Conservation (phyloP, 78 protist genomes). For the Polysphondylium violaceum region DNA sequence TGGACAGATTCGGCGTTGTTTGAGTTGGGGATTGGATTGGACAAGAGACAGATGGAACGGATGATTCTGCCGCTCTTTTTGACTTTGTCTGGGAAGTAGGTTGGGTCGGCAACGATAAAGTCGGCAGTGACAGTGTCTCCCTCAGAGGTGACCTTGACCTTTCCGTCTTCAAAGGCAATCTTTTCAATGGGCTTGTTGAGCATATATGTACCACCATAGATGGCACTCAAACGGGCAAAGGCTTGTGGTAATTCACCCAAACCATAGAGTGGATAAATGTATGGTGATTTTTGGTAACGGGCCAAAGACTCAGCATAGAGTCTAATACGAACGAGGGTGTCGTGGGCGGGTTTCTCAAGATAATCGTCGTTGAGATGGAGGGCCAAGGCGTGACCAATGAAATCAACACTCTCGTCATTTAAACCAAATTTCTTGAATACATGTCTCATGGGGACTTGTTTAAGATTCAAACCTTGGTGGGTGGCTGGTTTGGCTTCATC, state of each 20-base stretch:
- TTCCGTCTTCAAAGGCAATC: slow-evolving; percentile 92
- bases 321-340: slow-evolving; percentile 83
- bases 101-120: slow-evolving; percentile 29
- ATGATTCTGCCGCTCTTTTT: slow-evolving; percentile 87
- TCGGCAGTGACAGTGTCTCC: slow-evolving; percentile 78
- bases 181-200: slow-evolving; percentile 94
- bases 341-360: slow-evolving; percentile 89
- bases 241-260: slow-evolving; percentile 97
- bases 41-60: slow-evolving; percentile 96
- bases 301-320: slow-evolving; percentile 94
- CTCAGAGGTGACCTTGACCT: slow-evolving; percentile 90
- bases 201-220: slow-evolving; percentile 99
- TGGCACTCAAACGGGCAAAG: slow-evolving; percentile 96
- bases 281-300: slow-evolving; percentile 94
- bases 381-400: slow-evolving; percentile 98
- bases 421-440: slow-evolving; percentile 93
- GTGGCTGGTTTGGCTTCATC: slow-evolving; percentile 89
- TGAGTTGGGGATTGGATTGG: slow-evolving; percentile 93
- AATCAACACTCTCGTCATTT: slow-evolving; percentile 92
- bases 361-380: slow-evolving; percentile 93
- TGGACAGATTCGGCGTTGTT: slow-evolving; percentile 87
- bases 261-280: slow-evolving; percentile 99
- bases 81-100: slow-evolving; percentile 95
- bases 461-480: slow-evolving; percentile 84
- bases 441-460: slow-evolving; percentile 80